Evolutionary conservation across 2,329 filamentous ascomycete genomes (phyloP).

Genomic region (Colletotrichum tropicicola): DNA sequence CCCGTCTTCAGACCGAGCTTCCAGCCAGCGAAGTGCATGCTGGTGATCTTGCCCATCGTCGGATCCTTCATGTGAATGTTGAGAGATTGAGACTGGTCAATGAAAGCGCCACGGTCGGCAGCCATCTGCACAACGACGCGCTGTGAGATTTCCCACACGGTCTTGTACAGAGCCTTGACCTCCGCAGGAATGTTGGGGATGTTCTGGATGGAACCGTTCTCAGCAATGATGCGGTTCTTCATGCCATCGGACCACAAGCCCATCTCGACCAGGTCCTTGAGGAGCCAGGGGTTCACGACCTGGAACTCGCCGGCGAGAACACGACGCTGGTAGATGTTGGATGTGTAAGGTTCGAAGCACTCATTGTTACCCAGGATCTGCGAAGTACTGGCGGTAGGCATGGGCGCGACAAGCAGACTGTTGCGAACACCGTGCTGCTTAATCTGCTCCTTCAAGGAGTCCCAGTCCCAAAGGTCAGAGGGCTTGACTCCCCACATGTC

Average conservation of each 20-base stretch:
- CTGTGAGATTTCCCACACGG: conserved; percentile 99
- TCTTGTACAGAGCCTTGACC: conserved; percentile 98
- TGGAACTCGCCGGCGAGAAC: conserved; percentile 99
- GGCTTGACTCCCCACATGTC: conserved; percentile 99
- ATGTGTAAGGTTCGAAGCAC: conserved; percentile 99
- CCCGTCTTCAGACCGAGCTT: conserved; percentile 99
- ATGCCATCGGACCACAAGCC: conserved; percentile 99
- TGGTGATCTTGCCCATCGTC: conserved; percentile 99
- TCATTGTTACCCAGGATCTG: conserved; percentile 99
- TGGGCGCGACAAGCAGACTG: conserved; percentile 92
- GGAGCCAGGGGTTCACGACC: conserved; percentile 98
- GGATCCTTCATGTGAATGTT: conserved; percentile 99
- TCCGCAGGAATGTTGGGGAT: conserved; percentile 96
- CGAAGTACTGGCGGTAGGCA: conserved; percentile 97
- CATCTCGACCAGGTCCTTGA: conserved; percentile 98
- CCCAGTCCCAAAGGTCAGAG: conserved; percentile 97
- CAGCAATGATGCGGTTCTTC: conserved; percentile 99
- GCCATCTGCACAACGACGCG: conserved; percentile 97
- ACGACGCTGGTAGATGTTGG: conserved; percentile 99
- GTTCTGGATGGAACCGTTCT: conserved; percentile 94
- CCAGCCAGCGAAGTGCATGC: conserved; percentile 99
- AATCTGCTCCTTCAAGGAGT: conserved; percentile 86
- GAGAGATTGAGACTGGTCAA: conserved; percentile 98
- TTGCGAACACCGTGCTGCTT: conserved; percentile 94
- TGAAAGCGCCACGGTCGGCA: conserved; percentile 96